A percentile compares a stretch with the other conserved stretches of the same genome.
Conservation (phyloP, 2,329 filamentous ascomycete genomes). For the Calonectria crousiana region DNA sequence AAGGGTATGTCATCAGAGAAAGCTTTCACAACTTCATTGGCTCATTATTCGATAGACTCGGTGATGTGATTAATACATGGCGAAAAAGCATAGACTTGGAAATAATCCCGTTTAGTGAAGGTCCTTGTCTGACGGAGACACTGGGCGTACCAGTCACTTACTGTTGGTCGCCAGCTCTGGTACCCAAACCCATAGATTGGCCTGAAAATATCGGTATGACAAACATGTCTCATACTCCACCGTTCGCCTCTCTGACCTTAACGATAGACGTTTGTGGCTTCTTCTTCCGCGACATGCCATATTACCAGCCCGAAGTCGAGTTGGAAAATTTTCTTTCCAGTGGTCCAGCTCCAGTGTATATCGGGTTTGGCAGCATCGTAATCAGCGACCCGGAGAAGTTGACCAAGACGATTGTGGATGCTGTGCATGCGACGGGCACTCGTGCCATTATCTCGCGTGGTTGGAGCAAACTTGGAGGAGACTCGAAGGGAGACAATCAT, state of each 20-base stretch:
- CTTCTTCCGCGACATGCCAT: conserved; percentile 69
- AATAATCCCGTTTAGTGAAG: conserved; percentile 64
- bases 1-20: conserved; percentile 64
- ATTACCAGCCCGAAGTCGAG: conserved; percentile 66
- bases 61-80: conserved; percentile 33
- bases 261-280: conserved; percentile 71
- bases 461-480: conserved; percentile 75
- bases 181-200: conserved; percentile 77
- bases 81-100: conserved; percentile 24
- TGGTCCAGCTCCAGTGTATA: conserved; percentile 73
- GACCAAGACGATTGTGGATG: conserved; percentile 76
- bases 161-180: conserved; percentile 78
- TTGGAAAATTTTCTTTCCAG: conserved; percentile 66
- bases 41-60: conserved; percentile 21
- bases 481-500: conserved; percentile 63
- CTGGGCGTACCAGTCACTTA: conserved; percentile 81
- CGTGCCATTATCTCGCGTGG: conserved; percentile 78
- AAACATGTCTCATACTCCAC: no score
- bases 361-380: conserved; percentile 80
- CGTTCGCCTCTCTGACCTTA: no score
- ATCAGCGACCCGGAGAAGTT: conserved; percentile 76
- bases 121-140: conserved; percentile 75
- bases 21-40: no score
- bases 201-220: conserved; percentile 65
- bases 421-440: conserved; percentile 71